A percentile compares a stretch with the other conserved stretches of the same genome.
These are phyloP conservation scores for Aureobasidium sp. DNA, from an alignment of 2,329 filamentous ascomycete species.

Conservation along the genomic window DNA sequence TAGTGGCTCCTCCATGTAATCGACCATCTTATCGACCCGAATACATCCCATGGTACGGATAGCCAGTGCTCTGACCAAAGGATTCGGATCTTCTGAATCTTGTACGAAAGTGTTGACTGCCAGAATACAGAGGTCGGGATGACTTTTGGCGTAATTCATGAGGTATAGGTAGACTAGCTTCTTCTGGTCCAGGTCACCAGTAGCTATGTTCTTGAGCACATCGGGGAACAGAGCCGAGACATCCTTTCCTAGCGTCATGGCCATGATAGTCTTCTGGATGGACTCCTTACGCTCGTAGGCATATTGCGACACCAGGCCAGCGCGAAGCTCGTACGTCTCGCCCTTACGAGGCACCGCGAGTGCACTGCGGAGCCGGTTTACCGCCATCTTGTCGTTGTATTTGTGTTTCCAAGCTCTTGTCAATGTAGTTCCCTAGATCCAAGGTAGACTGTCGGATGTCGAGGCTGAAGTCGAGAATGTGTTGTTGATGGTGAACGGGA, in stretches of 20 bases:
- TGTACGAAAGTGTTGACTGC: constrained; percentile 99
- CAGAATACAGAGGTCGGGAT: constrained; percentile 95
- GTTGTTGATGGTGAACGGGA: background rate
- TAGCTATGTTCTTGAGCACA: constrained; percentile 98
- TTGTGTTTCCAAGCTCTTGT: constrained; percentile 4
- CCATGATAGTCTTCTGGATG: constrained; percentile 99
- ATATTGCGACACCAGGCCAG: constrained; percentile 95
- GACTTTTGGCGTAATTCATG: constrained; percentile 99
- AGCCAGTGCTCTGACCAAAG: constrained; percentile 85
- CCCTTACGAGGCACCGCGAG: constrained; percentile 92
- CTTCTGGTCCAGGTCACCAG: constrained; percentile 91
- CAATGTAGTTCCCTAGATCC: background rate
- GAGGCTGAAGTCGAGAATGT: background rate
- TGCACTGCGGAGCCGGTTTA: constrained; percentile 90
- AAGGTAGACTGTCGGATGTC: background rate
- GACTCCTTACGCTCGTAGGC: constrained; percentile 97
- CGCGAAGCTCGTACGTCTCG: constrained; percentile 94
- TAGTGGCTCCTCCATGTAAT: constrained; percentile 98
- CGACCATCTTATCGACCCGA: constrained; percentile 97
- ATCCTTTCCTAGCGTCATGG: constrained; percentile 98
- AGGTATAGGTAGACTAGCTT: constrained; percentile 98
- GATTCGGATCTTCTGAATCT: constrained; percentile 97
- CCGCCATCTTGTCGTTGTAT: constrained; percentile 59
- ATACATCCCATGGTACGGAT: constrained; percentile 99
- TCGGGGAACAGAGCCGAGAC: constrained; percentile 96